Base-by-base conservation (phyloP, 306 rosid species). In the Sicyos edulis region DNA sequence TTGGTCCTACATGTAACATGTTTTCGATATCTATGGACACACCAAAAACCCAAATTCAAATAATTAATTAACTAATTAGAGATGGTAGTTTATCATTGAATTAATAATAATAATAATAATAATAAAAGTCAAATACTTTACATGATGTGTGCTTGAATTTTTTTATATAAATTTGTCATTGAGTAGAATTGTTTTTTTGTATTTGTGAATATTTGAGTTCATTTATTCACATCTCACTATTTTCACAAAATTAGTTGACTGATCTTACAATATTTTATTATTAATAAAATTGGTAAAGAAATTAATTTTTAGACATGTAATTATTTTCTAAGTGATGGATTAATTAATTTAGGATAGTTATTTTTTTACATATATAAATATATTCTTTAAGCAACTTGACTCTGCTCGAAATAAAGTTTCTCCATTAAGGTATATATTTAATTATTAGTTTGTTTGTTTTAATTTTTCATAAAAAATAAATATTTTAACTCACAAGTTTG, bases 1-100 rank as follows among this genome's bases (percentile, higher is more conserved):
- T 40, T 40, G 70, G 32, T 13, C 72, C 40, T 66, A 66, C 51
- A 45, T 45, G 26, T 45, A 66, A 45, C 72, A 45, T 47, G 42
- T 66, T 7, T 66, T 66, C 72, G 24, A 20, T 19, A 66, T 15
- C 19, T 45, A 22, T 45, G 5, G 2, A 20, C 6, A 21, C 37
- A 66, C 32, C n/a, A 7, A 42, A 45, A 64, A 32, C 37, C 5
- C 37, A 2, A 32, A 32, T 44, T 65, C 34, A 17, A 37, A 24
- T n/a, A 57, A 17, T 63, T 15, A 32, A 17, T 64, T 40, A 19
- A 44, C 3, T 19, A 20, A 45, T 45, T 20, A 20, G 17, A 64
- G 70, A 21, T 54, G 22, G 8, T 7, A 7, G 8, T 54, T 54
- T 54, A 54, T 54, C 24, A n/a, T n/a, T 54, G 17, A 53, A n/a